Evolutionary conservation across 306 rosid genomes (phyloP), one percentile per base, ranked within the genome.

Genomic region (Medicago ruthenica): DNA sequence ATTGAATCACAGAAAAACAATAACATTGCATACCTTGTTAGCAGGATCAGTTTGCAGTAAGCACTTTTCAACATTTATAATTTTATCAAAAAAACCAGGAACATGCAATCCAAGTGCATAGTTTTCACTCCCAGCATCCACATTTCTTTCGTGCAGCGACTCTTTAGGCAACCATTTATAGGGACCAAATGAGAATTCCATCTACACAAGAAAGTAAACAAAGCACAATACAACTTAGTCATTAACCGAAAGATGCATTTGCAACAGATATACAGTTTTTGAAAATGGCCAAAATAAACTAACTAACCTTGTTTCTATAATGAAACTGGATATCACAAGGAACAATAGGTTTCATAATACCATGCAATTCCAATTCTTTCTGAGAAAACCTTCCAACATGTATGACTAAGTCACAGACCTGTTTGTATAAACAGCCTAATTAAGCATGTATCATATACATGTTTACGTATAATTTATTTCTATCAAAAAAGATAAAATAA

Each of bases 161-260:
- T 87, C 97, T 79, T 45, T 86, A 31, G 96, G 97, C 18, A 86
- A 70, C 98, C 98, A 94, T 81, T 83, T 86, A 57, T 68, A 61
- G 21, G 97, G 77, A 70, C 97, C 95, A 86, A 94, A 94, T 12
- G 98, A 94, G 85, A 94, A 94, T 78, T 94, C 98, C 98, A 94
- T 94, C 98, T 94, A 82, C 85, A 82, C 12, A 73, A 66, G 40
- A 68, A 75, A 24, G 24, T 59, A 90, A 69, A 13, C 63, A 42
- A 21, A 44, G 12, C 57, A 14, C 7, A 18, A 21, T 27, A 22
- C 12, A 18, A 7, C 13, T 7, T 42, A 44, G 1, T 21, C 7
- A 21, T 67, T 7, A 42, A 42, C 57, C 36, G 7, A 42, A 27
- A 27, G 31, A 4, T 14, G 14, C 20, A 44, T 66, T 36, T 41